A percentile compares a stretch with the other conserved stretches of the same genome.
These are phyloP conservation scores for Beauveria asiatica DNA, from an alignment of 2,329 filamentous ascomycete species.

Conservation along the genomic window DNA sequence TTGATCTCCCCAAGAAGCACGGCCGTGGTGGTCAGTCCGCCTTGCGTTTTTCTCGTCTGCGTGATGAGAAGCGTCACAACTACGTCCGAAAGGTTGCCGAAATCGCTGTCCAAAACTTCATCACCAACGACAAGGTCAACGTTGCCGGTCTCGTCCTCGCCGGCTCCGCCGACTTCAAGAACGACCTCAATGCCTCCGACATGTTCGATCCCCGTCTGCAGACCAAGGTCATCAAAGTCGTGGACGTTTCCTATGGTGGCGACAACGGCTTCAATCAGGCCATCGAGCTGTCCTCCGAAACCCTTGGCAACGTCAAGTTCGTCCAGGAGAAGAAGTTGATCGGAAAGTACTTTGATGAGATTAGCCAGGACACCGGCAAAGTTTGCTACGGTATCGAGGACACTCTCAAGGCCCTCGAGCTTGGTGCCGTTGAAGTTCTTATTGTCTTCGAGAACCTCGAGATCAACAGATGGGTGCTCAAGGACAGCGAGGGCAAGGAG, in stretches of 20 bases:
- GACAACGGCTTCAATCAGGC: constrained; percentile 99
- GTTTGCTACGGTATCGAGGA: constrained; percentile 98
- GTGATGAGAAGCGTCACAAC: constrained; percentile 99
- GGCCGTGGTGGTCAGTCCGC: constrained; percentile 99
- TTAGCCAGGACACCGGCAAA: constrained; percentile 92
- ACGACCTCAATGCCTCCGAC: constrained; percentile 94
- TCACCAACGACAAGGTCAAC: constrained; percentile 97
- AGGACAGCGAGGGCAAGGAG: constrained; percentile 65
- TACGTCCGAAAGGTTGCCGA: constrained; percentile 99
- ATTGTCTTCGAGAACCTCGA: constrained; percentile 98
- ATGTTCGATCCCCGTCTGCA: constrained; percentile 90
- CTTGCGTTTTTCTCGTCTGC: constrained; percentile 96
- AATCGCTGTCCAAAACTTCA: constrained; percentile 96
- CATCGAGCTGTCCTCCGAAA: constrained; percentile 91
- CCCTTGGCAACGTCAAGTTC: constrained; percentile 97
- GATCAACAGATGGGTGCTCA: constrained; percentile 83
- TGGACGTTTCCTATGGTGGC: constrained; percentile 96
- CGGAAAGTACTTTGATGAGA: constrained; percentile 97
- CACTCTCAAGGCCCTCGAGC: constrained; percentile 91
- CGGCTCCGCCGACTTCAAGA: constrained; percentile 98
- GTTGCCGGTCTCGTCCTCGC: constrained; percentile 91
- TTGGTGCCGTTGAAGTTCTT: constrained; percentile 86
- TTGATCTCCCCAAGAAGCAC: constrained; percentile 99
- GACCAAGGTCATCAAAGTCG: constrained; percentile 97
- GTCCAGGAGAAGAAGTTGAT: constrained; percentile 99